A percentile compares a stretch with the other conserved stretches of the same genome.
These are phyloP conservation scores for Saccharum officinarum DNA, from an alignment of 176 grass and related monocot genomes.

Conservation along the genomic window DNA sequence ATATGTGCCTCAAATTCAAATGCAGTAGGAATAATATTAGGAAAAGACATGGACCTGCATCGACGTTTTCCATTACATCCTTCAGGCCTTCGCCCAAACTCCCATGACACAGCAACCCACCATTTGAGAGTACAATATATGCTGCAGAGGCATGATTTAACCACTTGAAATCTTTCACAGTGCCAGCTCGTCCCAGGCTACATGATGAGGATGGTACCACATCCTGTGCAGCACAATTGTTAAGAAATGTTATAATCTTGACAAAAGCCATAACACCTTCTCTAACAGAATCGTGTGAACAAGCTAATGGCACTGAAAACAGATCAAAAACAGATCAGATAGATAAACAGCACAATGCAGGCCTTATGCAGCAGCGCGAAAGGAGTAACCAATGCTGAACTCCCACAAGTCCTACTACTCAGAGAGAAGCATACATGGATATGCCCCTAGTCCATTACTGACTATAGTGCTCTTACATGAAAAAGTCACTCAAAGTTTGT, in stretches of 20 bases:
- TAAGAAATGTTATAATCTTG: neutral
- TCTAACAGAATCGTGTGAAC: neutral
- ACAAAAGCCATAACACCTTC: neutral
- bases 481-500: neutral
- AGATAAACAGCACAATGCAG: neutral
- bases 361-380: neutral
- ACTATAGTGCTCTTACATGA: constrained; percentile 1
- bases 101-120: constrained; percentile 61
- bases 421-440: neutral
- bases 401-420: neutral
- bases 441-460: neutral
- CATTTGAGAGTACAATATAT: constrained; percentile 62
- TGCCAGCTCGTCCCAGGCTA: constrained; percentile 43
- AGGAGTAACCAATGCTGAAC: neutral
- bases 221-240: constrained; percentile 39
- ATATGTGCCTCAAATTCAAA: constrained; percentile 10
- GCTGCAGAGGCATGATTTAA: constrained; percentile 53
- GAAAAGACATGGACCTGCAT: constrained; percentile 60
- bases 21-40: constrained; percentile 17
- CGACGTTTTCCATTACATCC: constrained; percentile 72
- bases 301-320: neutral
- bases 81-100: constrained; percentile 54
- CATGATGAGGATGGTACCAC: constrained; percentile 55
- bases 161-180: constrained; percentile 83
- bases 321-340: constrained; percentile 5